A percentile compares a stretch with the other conserved stretches of the same genome.
Evolutionary conservation across 345 rosid genomes (phyloP).

Genomic region (Eucalyptus lansdowneana): DNA sequence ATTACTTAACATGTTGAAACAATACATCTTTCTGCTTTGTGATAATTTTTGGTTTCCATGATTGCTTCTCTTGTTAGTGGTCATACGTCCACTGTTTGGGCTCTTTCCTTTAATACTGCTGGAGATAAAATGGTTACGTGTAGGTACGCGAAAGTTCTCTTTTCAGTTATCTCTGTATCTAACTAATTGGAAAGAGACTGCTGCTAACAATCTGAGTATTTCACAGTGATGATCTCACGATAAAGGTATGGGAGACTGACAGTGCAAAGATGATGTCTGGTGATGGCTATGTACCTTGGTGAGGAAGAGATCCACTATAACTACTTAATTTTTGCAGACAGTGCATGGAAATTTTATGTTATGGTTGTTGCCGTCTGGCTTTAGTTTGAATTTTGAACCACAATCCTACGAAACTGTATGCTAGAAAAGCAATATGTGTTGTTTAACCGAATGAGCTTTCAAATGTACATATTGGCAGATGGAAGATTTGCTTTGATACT

Average conservation of each 20-base stretch:
- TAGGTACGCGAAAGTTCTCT: slow-evolving; percentile 36
- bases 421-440: neutral
- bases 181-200: neutral
- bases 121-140: slow-evolving; percentile 94
- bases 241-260: slow-evolving; percentile 82
- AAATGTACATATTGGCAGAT: neutral
- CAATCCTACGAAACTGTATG: neutral
- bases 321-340: neutral
- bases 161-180: neutral
- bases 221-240: slow-evolving; percentile 91
- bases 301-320: slow-evolving; percentile 18
- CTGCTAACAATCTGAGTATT: neutral
- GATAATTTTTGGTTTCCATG: neutral
- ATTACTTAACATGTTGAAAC: neutral
- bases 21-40: neutral
- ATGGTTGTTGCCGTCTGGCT: neutral
- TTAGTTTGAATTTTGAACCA: neutral
- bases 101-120: slow-evolving; percentile 55
- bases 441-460: neutral
- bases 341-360: neutral
- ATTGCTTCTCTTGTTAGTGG: slow-evolving; percentile 27
- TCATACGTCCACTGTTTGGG: slow-evolving; percentile 92
- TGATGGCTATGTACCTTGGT: slow-evolving; percentile 72
- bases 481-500: neutral
- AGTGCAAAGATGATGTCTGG: slow-evolving; percentile 42